A percentile compares a stretch with the other conserved stretches of the same genome.
Conservation (phyloP, 1,284 basidiomycete genomes). For the Cryptococcus hybrid region DNA sequence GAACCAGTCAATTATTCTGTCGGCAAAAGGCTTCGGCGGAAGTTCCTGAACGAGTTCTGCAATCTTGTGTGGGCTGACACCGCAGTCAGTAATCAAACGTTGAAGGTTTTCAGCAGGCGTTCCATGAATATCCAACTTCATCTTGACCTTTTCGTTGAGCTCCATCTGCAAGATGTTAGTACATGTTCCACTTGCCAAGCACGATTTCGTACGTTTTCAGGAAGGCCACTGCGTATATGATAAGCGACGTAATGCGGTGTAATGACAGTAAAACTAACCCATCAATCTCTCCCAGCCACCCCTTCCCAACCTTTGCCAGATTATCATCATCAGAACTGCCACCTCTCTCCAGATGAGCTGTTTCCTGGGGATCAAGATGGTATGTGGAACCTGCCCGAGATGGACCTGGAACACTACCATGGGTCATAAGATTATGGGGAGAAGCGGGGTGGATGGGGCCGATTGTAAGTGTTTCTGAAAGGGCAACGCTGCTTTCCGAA, state of each 20-base stretch:
- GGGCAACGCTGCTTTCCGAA: constrained; percentile 11
- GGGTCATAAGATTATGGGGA: constrained; percentile 16
- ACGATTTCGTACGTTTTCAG: constrained; percentile 3
- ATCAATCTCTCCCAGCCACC: constrained; percentile 44
- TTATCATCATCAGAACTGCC: constrained; percentile 33
- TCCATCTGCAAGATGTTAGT: constrained; percentile 28
- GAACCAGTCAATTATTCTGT: constrained; percentile 56
- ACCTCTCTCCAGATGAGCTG: constrained; percentile 11
- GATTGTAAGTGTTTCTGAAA: constrained; percentile 31
- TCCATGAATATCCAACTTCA: constrained; percentile 47
- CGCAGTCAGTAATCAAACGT: constrained; percentile 81
- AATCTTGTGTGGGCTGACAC: constrained; percentile 82
- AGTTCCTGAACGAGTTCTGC: constrained; percentile 84
- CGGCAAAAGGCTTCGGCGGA: constrained; percentile 69
- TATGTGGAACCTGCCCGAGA: constrained; percentile 1
- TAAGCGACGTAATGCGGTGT: no score
- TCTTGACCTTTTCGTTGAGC: constrained; percentile 42
- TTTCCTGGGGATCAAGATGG: background rate
- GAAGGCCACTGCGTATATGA: constrained; percentile 10
- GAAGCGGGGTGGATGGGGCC: constrained; percentile 28
- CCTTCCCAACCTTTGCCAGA: constrained; percentile 31
- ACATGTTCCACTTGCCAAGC: background rate
- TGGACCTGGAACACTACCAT: constrained; percentile 5
- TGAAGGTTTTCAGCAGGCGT: constrained; percentile 53
- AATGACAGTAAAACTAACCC: constrained; percentile 21